Percentiles rank a stretch among this genome's conserved stretches.
phyloP scores from a whole-genome alignment of 352 stramenopile species.

The Blastocystis hominis region DNA sequence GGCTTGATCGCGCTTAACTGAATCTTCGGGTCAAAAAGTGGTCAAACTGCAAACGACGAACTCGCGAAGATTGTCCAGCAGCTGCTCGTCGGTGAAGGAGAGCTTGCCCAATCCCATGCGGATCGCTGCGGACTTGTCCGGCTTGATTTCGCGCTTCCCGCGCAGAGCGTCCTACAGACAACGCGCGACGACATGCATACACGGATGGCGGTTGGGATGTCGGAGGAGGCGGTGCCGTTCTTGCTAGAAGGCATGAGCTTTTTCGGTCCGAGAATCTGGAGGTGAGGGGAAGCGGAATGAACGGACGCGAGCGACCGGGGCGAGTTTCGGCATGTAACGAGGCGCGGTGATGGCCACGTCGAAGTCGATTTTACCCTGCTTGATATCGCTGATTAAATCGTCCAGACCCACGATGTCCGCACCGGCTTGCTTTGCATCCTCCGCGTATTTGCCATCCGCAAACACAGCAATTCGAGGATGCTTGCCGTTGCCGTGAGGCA shows the following conservation, averaged over 20 bases:
- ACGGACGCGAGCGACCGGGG: constrained; percentile 9
- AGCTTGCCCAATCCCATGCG: constrained; percentile 23
- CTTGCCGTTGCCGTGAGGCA: constrained; percentile 52
- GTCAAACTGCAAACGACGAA: background rate
- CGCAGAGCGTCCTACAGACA: background rate
- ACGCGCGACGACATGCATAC: background rate
- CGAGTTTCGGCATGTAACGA: constrained; percentile 6
- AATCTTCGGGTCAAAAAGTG: constrained; percentile 7
- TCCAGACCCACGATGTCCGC: constrained; percentile 50
- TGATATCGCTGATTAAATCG: constrained; percentile 58
- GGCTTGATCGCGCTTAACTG: constrained; percentile 47
- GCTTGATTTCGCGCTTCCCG: constrained; percentile 43
- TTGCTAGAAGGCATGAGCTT: constrained; percentile 34
- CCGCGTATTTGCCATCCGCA: constrained; percentile 48
- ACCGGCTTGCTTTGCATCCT: constrained; percentile 58
- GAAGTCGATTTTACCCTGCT: constrained; percentile 57
- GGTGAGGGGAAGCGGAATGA: background rate
- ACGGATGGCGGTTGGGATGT: background rate
- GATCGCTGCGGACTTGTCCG: constrained; percentile 29
- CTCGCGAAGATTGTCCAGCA: constrained; percentile 28
- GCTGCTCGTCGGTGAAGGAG: constrained; percentile 31
- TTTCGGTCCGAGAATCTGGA: constrained; percentile 49
- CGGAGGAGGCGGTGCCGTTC: constrained; percentile 18
- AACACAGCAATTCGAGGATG: constrained; percentile 47
- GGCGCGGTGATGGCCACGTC: constrained; percentile 26